phyloP scores from a whole-genome alignment of 805 yeast genomes.

The Zygosaccharomyces pseudorouxii region DNA sequence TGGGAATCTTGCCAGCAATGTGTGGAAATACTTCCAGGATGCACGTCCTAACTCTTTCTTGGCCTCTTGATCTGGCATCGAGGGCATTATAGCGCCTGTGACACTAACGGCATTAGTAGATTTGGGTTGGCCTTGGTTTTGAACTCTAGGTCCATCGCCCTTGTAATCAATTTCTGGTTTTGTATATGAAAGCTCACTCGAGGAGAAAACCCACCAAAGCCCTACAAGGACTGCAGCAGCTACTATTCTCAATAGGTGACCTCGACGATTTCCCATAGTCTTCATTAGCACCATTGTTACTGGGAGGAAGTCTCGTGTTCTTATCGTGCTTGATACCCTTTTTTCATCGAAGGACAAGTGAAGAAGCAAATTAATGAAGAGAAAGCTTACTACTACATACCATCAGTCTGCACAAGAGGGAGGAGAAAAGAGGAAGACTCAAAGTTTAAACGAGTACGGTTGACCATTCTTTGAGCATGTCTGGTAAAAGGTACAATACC shows the following conservation, averaged over 20 bases:
- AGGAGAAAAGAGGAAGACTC: neutral
- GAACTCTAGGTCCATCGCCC: neutral
- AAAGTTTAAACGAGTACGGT: neutral
- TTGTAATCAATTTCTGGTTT: conserved; percentile 21
- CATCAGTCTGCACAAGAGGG: neutral
- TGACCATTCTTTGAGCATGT: neutral
- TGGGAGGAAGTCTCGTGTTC: neutral
- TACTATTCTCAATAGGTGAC: conserved; percentile 12
- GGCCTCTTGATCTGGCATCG: conserved; percentile 72
- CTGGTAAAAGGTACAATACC: conserved; percentile 9
- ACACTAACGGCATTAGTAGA: neutral
- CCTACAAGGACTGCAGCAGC: conserved; percentile 19
- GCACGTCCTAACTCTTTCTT: conserved; percentile 83
- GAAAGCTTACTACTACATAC: neutral
- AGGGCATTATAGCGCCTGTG: conserved; percentile 72
- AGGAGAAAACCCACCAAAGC: conserved; percentile 27
- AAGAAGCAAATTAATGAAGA: neutral
- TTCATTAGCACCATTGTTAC: conserved; percentile 7
- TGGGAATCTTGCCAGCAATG: conserved; percentile 88
- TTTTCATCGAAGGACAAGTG: neutral
- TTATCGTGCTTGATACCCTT: neutral
- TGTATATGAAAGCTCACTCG: conserved; percentile 23
- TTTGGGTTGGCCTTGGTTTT: neutral
- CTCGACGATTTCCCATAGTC: conserved; percentile 3
- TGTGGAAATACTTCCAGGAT: conserved; percentile 89